Evolutionary conservation across 805 yeast species (phyloP), one percentile per base, ranked within the genome.

Genomic region (Candida chilensis): DNA sequence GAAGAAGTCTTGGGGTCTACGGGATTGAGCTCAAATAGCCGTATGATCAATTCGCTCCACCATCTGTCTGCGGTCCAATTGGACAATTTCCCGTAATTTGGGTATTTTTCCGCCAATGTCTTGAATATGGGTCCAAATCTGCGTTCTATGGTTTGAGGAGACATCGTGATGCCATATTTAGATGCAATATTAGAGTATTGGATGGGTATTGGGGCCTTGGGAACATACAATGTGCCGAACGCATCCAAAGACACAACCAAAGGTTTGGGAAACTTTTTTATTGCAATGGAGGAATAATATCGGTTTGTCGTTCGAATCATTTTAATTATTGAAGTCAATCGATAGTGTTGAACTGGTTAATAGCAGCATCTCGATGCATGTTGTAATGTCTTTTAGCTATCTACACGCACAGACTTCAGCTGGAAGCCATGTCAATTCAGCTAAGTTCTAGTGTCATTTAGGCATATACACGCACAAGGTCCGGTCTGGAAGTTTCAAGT

Each of bases 231-330:
- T 0, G 88, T 80, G 26, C 73, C 76, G 51, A 76, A 80, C 0
- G 78, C 82, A 49, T 80, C 90, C 32, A 79, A 64, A 1, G 86
- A 72, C 1, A 80, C 50, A 3, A 77, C 45, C 24, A 54, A 56
- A 5, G 78, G 76, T 44, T 60, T 32, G n/a, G n/a, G n/a, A n/a
- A n/a, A n/a, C n/a, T n/a, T n/a, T n/a, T n/a, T n/a, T n/a, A n/a
- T n/a, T n/a, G n/a, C n/a, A n/a, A n/a, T n/a, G n/a, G n/a, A n/a
- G n/a, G n/a, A n/a, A n/a, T n/a, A n/a, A n/a, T n/a, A n/a, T n/a
- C n/a, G n/a, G n/a, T n/a, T n/a, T n/a, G n/a, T n/a, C n/a, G n/a
- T n/a, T n/a, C n/a, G n/a, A n/a, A n/a, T n/a, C n/a, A n/a, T n/a
- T n/a, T n/a, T n/a, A n/a, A n/a, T n/a, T n/a, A n/a, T n/a, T n/a